phyloP scores from a whole-genome alignment of 495 filamentous ascomycete species.

The Tuber microsphaerosporum region DNA sequence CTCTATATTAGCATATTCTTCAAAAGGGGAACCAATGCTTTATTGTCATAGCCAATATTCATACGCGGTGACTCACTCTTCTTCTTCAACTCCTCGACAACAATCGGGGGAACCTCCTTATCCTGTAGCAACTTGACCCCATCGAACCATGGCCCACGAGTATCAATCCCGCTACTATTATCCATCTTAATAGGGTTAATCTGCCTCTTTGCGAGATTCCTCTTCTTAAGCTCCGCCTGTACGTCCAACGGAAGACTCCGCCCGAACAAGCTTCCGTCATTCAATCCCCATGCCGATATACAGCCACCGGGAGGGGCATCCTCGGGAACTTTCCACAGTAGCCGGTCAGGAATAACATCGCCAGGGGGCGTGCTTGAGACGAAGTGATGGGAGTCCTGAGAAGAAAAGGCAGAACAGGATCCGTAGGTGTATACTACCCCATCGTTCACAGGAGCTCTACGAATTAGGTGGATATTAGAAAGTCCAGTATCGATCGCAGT shows the following conservation, averaged over 20 bases:
- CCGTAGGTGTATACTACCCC: slow-evolving; percentile 46
- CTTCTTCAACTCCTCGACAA: slow-evolving; percentile 51
- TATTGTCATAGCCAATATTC: slow-evolving; percentile 23
- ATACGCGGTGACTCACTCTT: slow-evolving; percentile 41
- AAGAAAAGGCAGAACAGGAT: slow-evolving; percentile 34
- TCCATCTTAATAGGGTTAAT: slow-evolving; percentile 45
- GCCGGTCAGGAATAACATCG: slow-evolving; percentile 9
- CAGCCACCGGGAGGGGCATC: slow-evolving; percentile 47
- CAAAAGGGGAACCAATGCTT: neutral
- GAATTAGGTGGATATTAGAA: slow-evolving; percentile 46
- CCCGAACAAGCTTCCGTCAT: slow-evolving; percentile 43
- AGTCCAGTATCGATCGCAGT: slow-evolving; percentile 44
- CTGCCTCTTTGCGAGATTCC: neutral
- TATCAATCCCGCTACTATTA: slow-evolving; percentile 50
- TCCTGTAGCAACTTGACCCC: slow-evolving; percentile 56
- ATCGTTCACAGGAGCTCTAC: slow-evolving; percentile 34
- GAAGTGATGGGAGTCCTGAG: slow-evolving; percentile 40
- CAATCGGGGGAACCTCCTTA: slow-evolving; percentile 50
- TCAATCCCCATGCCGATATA: slow-evolving; percentile 50
- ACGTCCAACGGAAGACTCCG: slow-evolving; percentile 46
- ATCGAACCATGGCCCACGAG: slow-evolving; percentile 63
- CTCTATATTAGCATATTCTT: neutral
- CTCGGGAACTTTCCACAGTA: slow-evolving; percentile 54
- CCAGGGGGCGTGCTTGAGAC: slow-evolving; percentile 25
- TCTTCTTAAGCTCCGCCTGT: slow-evolving; percentile 36